A percentile compares a stretch with the other conserved stretches of the same genome.
phyloP scores from a whole-genome alignment of 805 yeast genomes.

The Saccharomycopsis fibuligera region DNA sequence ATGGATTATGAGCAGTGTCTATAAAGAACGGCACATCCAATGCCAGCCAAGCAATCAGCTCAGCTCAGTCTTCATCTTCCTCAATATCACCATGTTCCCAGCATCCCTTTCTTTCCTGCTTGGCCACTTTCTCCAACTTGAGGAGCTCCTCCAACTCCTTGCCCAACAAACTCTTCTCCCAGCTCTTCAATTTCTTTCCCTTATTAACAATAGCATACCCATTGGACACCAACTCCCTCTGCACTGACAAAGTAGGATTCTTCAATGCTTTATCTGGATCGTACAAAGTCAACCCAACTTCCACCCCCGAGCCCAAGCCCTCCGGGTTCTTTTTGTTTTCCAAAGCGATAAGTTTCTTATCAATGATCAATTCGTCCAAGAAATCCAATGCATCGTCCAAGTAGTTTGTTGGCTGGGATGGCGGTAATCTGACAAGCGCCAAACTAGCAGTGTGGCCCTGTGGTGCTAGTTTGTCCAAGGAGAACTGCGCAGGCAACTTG shows the following conservation, averaged over 20 bases:
- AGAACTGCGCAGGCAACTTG: slow-evolving; percentile 46
- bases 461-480: slow-evolving; percentile 34
- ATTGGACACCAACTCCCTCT: slow-evolving; percentile 48
- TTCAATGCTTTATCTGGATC: slow-evolving; percentile 48
- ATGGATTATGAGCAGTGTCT: no score
- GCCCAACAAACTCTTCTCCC: slow-evolving; percentile 33
- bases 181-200: slow-evolving; percentile 27
- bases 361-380: slow-evolving; percentile 47
- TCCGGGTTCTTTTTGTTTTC: slow-evolving; percentile 37
- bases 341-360: slow-evolving; percentile 48
- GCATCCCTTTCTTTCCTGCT: slow-evolving; percentile 48
- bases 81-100: slow-evolving; percentile 75
- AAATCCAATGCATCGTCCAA: slow-evolving; percentile 46
- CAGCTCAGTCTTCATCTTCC: no score
- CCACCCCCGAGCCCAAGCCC: slow-evolving; percentile 35
- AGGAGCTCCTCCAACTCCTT: slow-evolving; percentile 36
- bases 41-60: no score
- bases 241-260: slow-evolving; percentile 53
- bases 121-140: slow-evolving; percentile 44
- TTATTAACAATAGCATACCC: slow-evolving; percentile 54
- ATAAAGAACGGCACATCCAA: no score
- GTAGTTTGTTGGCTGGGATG: slow-evolving; percentile 48
- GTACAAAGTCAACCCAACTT: slow-evolving; percentile 47
- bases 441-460: slow-evolving; percentile 53
- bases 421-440: slow-evolving; percentile 52